Conservation (phyloP, 1,284 basidiomycete species). For the Fomitiporia mediterranea region DNA sequence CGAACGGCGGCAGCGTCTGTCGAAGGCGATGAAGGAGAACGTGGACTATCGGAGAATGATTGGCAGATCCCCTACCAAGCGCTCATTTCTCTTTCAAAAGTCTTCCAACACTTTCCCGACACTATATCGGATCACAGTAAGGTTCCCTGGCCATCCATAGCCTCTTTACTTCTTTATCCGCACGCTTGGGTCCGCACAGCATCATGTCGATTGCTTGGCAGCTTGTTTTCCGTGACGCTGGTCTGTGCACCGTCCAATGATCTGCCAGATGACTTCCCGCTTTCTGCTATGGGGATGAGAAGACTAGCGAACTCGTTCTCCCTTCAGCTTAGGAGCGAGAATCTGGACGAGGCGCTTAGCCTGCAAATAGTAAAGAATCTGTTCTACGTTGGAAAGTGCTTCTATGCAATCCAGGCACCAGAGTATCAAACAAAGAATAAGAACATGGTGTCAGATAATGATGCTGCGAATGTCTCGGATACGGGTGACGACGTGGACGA, state of each 20-base stretch:
- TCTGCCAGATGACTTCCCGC: conserved; percentile 39
- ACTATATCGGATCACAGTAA: conserved; percentile 36
- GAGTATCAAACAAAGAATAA: conserved; percentile 24
- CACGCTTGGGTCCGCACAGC: conserved; percentile 93
- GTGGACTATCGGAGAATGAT: conserved; percentile 53
- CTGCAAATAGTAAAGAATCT: conserved; percentile 93
- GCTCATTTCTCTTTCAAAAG: conserved; percentile 62
- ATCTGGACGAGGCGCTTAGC: conserved; percentile 73
- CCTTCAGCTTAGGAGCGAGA: conserved; percentile 77
- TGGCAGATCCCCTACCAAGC: conserved; percentile 88
- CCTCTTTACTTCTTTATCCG: conserved; percentile 76
- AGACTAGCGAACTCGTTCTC: conserved; percentile 75
- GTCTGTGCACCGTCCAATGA: conserved; percentile 33
- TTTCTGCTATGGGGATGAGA: conserved; percentile 54
- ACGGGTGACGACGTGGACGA: conserved; percentile 29
- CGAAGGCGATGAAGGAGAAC: conserved; percentile 37
- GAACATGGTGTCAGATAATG: conserved; percentile 31
- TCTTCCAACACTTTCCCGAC: conserved; percentile 56
- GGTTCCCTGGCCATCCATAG: conserved; percentile 63
- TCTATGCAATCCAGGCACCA: conserved; percentile 43
- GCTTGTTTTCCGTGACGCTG: conserved; percentile 56
- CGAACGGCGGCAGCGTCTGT: conserved; percentile 38
- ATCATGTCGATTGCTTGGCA: conserved; percentile 73
- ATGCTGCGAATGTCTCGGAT: conserved; percentile 28
- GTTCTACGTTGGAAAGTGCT: conserved; percentile 87